Base-by-base conservation (phyloP, 164 flowering plant genomes). In the Litsea cubeba region DNA sequence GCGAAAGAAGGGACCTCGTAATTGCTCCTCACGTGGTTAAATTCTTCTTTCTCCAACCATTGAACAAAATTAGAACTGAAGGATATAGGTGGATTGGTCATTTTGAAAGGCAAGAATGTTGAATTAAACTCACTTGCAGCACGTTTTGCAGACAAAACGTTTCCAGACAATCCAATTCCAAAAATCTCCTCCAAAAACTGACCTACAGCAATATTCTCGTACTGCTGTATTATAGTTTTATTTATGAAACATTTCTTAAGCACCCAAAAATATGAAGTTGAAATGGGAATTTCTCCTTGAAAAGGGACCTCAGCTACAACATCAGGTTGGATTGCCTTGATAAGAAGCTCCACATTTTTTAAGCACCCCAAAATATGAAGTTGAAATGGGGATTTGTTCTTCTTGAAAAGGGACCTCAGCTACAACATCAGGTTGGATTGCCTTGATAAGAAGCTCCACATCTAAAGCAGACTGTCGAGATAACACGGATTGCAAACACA, bases 1-100 rank as follows among this genome's bases (percentile, higher is more conserved):
- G 99, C 97, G 87, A 87, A 94, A 10, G 87, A 71, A 12, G 97
- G 99, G 1, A 82, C 86, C 74, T 84, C 76, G 71, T 85, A 92
- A 84, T 79, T 77, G 12, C 66, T 28, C n/a, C 24, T 51, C 8
- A 82, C n/a, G n/a, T n/a, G 87, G 73, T 80, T 79, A 76, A 80
- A 68, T 18, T 81, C 76, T 35, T 70, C 83, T 12, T 5, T 58
- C 12, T 82, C 83, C 1, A 79, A 22, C 32, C 35, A 32, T 32
- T 30, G 49, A 79, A 35, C 72, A 71, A 84, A 75, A 72, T 71
- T 76, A 7, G 77, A 63, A 70, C 40, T 74, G 81, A 15, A 84
- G 46, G 69, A 35, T 1, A 35, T 35, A 35, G 46, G 32, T 30
- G 7, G 46, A 35, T 35, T 35, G 46, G 32, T 30, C 32, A 30